A percentile compares a stretch with the other conserved stretches of the same genome.
phyloP scores from a whole-genome alignment of 306 rosid genomes.

The Inga laurina region DNA sequence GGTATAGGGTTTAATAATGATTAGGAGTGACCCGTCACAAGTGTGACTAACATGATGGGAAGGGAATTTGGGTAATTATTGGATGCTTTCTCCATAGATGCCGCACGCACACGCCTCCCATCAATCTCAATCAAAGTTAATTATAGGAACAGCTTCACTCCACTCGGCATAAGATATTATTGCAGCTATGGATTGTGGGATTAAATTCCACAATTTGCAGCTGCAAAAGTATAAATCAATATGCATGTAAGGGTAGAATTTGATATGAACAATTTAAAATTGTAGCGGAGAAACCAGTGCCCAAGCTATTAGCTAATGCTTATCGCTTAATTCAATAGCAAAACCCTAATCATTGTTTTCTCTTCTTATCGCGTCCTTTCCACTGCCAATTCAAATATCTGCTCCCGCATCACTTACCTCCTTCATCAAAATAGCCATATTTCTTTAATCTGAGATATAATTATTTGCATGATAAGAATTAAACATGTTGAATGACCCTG shows the following conservation, averaged over 20 bases:
- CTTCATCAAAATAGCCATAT: no score
- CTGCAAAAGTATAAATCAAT: no score
- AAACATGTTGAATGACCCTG: no score
- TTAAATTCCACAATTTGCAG: no score
- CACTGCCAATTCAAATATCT: not conserved
- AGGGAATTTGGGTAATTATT: not conserved
- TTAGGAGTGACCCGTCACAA: conserved; percentile 24
- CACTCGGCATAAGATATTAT: not conserved
- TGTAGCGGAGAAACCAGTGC: not conserved
- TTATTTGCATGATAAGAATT: not conserved
- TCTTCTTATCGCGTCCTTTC: not conserved
- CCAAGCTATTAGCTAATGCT: not conserved
- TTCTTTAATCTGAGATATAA: no score
- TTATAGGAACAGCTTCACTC: not conserved
- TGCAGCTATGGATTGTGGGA: not conserved
- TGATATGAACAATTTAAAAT: no score
- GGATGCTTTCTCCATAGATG: not conserved
- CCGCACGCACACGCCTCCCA: conserved; percentile 25
- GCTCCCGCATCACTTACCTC: no score
- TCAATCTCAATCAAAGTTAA: conserved; percentile 3
- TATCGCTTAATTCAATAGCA: no score
- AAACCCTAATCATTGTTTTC: conserved; percentile 30
- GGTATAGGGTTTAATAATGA: conserved; percentile 4
- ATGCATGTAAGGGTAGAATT: no score
- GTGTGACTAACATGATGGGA: not conserved